Percentiles rank a stretch among this genome's conserved stretches.
These are phyloP conservation scores for Saprolegnia parasitica DNA, from an alignment of 352 stramenopile genomes.

Conservation along the genomic window DNA sequence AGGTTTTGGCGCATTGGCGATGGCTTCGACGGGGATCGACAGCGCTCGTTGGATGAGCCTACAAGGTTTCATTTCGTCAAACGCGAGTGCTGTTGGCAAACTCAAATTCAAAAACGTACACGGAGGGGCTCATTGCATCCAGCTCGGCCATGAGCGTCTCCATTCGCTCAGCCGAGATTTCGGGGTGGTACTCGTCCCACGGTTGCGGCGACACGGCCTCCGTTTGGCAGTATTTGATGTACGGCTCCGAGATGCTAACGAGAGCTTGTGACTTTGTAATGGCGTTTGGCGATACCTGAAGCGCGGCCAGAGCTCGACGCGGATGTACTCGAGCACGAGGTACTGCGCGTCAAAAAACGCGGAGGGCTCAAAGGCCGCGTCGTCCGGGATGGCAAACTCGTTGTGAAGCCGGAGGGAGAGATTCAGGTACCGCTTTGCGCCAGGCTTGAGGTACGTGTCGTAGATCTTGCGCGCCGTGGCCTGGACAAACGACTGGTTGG, in stretches of 20 bases:
- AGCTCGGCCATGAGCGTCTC: slow-evolving; percentile 5
- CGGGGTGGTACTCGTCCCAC: slow-evolving; percentile 25
- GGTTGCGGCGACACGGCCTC: slow-evolving; percentile 4
- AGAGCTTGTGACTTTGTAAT: slow-evolving; percentile 4
- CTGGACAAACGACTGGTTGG: slow-evolving; percentile 75
- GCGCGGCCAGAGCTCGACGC: slow-evolving; percentile 15
- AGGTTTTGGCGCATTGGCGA: slow-evolving; percentile 4
- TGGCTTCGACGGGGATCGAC: slow-evolving; percentile 3
- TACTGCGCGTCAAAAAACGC: slow-evolving; percentile 26
- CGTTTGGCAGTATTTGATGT: slow-evolving; percentile 15
- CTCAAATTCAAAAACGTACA: not conserved
- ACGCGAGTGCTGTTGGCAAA: not conserved
- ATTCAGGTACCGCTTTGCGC: slow-evolving; percentile 15
- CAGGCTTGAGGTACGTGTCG: slow-evolving; percentile 58
- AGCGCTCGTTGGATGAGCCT: slow-evolving; percentile 2
- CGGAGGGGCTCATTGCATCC: slow-evolving; percentile 5
- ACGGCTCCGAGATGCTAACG: slow-evolving; percentile 8
- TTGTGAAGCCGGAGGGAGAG: slow-evolving; percentile 3
- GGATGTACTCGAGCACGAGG: slow-evolving; percentile 25
- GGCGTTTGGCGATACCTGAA: not conserved
- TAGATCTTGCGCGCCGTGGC: slow-evolving; percentile 75
- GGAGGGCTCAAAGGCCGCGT: slow-evolving; percentile 5
- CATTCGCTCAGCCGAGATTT: slow-evolving; percentile 13
- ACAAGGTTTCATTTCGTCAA: not conserved
- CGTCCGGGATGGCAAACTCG: slow-evolving; percentile 2